A percentile compares a stretch with the other conserved stretches of the same genome.
Conservation (phyloP, 1,284 basidiomycete genomes). For the Trametes sp. region DNA sequence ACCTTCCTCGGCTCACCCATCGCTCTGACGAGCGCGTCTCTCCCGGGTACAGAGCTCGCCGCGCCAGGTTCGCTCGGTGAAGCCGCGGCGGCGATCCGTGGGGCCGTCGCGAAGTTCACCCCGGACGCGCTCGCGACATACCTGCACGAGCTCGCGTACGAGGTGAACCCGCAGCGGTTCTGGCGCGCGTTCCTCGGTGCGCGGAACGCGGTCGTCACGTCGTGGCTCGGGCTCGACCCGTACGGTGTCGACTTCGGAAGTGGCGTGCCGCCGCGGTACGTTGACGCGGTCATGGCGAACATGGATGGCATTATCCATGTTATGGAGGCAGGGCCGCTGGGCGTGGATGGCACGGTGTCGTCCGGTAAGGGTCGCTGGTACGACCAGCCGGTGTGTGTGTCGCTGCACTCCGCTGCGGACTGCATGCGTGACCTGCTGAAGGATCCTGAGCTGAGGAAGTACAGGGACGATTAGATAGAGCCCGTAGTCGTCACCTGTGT, state of each 20-base stretch:
- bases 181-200: slow-evolving; percentile 51
- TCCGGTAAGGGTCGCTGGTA: slow-evolving; percentile 21
- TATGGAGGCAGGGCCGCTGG: slow-evolving; percentile 42
- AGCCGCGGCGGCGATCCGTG: slow-evolving; percentile 42
- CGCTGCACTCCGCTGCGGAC: slow-evolving; percentile 17
- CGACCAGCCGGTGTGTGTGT: slow-evolving; percentile 25
- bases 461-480: too few relatives aligned
- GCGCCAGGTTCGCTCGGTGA: slow-evolving; percentile 15
- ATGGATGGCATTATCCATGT: slow-evolving; percentile 50
- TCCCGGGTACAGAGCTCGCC: slow-evolving; percentile 21
- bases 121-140: slow-evolving; percentile 38
- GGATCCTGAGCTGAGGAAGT: slow-evolving; percentile 18
- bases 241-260: slow-evolving; percentile 49
- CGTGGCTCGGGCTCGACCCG: slow-evolving; percentile 47
- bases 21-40: slow-evolving; percentile 33
- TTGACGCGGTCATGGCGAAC: slow-evolving; percentile 47
- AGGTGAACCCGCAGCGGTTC: slow-evolving; percentile 40
- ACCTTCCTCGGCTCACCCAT: slow-evolving; percentile 35
- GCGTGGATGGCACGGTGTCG: neutral
- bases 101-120: slow-evolving; percentile 39
- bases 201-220: slow-evolving; percentile 47
- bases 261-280: slow-evolving; percentile 39
- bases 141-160: slow-evolving; percentile 47
- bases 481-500: too few relatives aligned
- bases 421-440: slow-evolving; percentile 15